Evolutionary conservation across 1,284 basidiomycete species (phyloP).

Genomic region (Coniferiporia sulphurascens): DNA sequence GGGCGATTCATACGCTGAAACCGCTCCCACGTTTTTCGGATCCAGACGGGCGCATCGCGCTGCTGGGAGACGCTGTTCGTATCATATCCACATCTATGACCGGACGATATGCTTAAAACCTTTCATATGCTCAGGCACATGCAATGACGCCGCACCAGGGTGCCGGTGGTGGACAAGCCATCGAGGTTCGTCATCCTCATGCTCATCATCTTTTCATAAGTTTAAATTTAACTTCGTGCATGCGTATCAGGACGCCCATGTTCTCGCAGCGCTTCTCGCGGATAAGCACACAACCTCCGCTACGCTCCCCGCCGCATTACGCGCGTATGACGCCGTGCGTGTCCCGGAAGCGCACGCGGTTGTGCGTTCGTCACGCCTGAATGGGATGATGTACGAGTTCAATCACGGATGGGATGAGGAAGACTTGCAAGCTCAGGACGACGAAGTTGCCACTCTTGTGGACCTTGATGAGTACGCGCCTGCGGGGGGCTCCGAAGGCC

Average conservation of each 20-base stretch:
- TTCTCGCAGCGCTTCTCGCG: slow-evolving; percentile 40
- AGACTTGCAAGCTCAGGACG: not conserved
- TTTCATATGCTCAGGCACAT: slow-evolving; percentile 36
- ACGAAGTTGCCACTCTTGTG: not conserved
- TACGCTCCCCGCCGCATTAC: slow-evolving; percentile 25
- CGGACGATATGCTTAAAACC: not conserved
- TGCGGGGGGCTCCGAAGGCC: no score
- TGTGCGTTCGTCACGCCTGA: slow-evolving; percentile 14
- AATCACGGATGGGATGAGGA: slow-evolving; percentile 16
- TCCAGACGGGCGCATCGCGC: slow-evolving; percentile 36
- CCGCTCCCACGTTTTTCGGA: slow-evolving; percentile 33
- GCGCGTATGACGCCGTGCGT: slow-evolving; percentile 20
- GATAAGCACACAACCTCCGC: slow-evolving; percentile 33
- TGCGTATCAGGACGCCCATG: slow-evolving; percentile 32
- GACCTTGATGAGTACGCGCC: not conserved
- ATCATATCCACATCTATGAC: not conserved
- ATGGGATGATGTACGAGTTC: slow-evolving; percentile 21
- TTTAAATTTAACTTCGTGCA: not conserved
- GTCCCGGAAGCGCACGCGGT: slow-evolving; percentile 18
- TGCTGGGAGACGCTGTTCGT: slow-evolving; percentile 48
- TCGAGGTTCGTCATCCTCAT: slow-evolving; percentile 37
- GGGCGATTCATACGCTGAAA: slow-evolving; percentile 45
- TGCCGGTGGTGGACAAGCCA: slow-evolving; percentile 49
- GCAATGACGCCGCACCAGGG: slow-evolving; percentile 53
- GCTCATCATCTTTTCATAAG: not conserved